Conservation (phyloP, 768 basidiomycete species). For the Tricholoma matsutake region DNA sequence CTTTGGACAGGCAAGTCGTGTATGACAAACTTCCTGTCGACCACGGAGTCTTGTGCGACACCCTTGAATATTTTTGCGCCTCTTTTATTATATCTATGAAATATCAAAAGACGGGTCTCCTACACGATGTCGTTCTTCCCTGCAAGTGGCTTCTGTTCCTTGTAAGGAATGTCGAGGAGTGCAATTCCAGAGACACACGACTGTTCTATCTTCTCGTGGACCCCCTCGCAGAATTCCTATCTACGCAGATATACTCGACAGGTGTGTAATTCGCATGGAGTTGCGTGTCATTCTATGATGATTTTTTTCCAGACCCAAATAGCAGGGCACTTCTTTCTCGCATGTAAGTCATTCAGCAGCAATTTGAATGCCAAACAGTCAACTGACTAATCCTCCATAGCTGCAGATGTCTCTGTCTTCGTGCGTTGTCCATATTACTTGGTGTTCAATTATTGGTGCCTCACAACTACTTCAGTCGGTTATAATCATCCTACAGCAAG, state of each 20-base stretch:
- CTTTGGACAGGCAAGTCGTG: constrained; percentile 40
- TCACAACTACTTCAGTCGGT: not conserved
- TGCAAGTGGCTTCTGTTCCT: constrained; percentile 44
- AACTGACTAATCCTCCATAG: constrained; percentile 24
- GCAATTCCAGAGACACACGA: not conserved
- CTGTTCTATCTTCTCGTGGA: constrained; percentile 11
- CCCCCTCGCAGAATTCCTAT: constrained; percentile 20
- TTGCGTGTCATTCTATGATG: no score
- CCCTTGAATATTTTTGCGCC: constrained; percentile 46
- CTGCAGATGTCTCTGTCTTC: constrained; percentile 44
- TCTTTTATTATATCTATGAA: constrained; percentile 30
- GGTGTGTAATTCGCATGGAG: constrained; percentile 14
- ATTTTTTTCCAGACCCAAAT: constrained; percentile 25
- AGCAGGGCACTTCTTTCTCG: constrained; percentile 39
- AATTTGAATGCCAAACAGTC: not conserved
- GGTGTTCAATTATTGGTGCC: not conserved
- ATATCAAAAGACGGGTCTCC: constrained; percentile 2
- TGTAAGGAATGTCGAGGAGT: constrained; percentile 10
- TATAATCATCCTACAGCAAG: not conserved
- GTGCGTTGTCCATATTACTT: constrained; percentile 25
- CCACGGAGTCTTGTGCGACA: constrained; percentile 45
- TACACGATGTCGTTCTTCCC: constrained; percentile 51
- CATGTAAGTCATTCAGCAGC: constrained; percentile 35
- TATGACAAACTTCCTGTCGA: constrained; percentile 35
- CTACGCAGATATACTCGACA: constrained; percentile 21